A percentile compares a stretch with the other conserved stretches of the same genome.
These are phyloP conservation scores for Malassezia sympodialis DNA, from an alignment of 1,284 basidiomycete species.

Conservation along the genomic window DNA sequence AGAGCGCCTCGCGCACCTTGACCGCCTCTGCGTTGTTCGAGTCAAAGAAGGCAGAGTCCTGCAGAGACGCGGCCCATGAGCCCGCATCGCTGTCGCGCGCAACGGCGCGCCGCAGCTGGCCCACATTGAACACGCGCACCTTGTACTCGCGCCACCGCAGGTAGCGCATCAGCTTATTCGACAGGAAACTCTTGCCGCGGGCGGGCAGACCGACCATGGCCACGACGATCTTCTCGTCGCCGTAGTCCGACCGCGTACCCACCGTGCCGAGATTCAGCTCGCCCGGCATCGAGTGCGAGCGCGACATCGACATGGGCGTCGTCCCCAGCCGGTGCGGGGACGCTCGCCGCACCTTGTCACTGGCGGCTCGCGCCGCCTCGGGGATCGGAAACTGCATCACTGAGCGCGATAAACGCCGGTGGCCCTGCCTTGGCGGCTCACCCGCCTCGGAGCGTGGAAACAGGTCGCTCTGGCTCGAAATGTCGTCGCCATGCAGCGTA, in stretches of 20 bases:
- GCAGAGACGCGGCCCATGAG: not conserved
- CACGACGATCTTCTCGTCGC: constrained; percentile 93
- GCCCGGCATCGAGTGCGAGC: constrained; percentile 19
- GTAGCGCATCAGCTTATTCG: constrained; percentile 47
- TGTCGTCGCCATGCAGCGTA: constrained; percentile 4
- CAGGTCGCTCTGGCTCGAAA: constrained; percentile 5
- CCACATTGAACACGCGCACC: constrained; percentile 97
- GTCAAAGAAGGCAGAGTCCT: constrained; percentile 70
- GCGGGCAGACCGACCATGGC: constrained; percentile 66
- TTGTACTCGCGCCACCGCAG: constrained; percentile 84
- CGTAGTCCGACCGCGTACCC: constrained; percentile 95
- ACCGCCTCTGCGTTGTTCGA: constrained; percentile 72
- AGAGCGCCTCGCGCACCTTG: constrained; percentile 68
- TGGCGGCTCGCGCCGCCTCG: not conserved
- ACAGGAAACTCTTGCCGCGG: constrained; percentile 45
- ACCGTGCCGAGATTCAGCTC: constrained; percentile 33
- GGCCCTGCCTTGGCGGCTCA: not conserved
- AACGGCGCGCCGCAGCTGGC: constrained; percentile 78
- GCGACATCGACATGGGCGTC: not conserved
- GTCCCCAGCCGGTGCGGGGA: not conserved
- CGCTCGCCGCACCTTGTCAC: not conserved
- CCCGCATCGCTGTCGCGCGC: constrained; percentile 56
- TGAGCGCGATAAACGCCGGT: not conserved
- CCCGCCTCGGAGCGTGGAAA: constrained; percentile 1
- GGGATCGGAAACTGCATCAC: constrained; percentile 5